Conservation (phyloP, 2,329 filamentous ascomycete genomes). For the Colletotrichum shisoi region DNA sequence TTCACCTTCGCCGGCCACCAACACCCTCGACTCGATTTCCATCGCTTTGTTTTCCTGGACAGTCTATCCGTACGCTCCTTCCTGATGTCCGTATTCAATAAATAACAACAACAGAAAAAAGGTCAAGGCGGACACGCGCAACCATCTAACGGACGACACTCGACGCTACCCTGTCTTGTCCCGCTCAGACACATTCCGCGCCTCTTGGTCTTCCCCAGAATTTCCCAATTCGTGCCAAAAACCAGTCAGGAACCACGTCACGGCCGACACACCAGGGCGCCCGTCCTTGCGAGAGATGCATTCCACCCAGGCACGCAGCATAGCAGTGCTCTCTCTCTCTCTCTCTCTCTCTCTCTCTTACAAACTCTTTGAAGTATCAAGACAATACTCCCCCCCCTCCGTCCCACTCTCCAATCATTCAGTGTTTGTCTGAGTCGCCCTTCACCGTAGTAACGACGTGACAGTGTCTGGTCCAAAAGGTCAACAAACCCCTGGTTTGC, state of each 20-base stretch:
- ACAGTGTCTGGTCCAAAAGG: slow-evolving; percentile 36
- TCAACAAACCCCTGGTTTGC: slow-evolving; percentile 31
- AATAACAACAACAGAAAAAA: too few species aligned
- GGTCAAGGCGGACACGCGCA: slow-evolving; percentile 2
- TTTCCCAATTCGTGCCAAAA: slow-evolving; percentile 9
- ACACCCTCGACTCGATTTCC: not conserved
- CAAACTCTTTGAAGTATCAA: not conserved
- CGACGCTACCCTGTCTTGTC: not conserved
- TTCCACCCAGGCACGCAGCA: not conserved
- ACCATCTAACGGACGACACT: too few species aligned
- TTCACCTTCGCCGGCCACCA: not conserved
- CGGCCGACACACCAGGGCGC: not conserved
- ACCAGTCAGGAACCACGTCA: slow-evolving; percentile 15
- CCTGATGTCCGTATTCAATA: too few species aligned
- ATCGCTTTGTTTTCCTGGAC: too few species aligned
- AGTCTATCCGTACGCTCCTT: too few species aligned
- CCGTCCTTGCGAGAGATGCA: not conserved
- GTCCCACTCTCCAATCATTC: not conserved
- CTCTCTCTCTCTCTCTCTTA: too few species aligned
- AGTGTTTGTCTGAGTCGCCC: not conserved
- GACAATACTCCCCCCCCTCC: not conserved
- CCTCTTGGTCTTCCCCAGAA: slow-evolving; percentile 23
- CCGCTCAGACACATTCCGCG: not conserved
- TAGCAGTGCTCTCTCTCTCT: not conserved
- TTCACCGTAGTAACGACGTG: slow-evolving; percentile 27